phyloP scores from a whole-genome alignment of 345 rosid genomes.

The Lepidium africanum region DNA sequence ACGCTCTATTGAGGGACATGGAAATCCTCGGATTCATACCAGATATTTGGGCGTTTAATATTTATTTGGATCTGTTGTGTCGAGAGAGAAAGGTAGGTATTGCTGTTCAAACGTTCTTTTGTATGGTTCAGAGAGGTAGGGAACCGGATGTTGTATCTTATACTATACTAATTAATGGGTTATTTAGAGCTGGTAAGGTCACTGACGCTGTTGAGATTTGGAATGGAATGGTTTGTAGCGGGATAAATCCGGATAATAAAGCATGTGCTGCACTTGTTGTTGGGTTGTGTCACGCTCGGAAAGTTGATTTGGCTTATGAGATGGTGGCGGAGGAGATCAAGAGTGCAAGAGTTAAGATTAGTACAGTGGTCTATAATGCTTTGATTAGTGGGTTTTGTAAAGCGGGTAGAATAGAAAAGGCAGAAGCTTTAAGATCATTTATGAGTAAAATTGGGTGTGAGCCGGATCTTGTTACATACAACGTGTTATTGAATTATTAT shows the following conservation, averaged over 20 bases:
- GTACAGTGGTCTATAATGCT: slow-evolving; percentile 58
- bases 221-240: slow-evolving; percentile 58
- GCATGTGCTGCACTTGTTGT: slow-evolving; percentile 58
- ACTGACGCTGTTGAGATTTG: slow-evolving; percentile 53
- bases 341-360: slow-evolving; percentile 44
- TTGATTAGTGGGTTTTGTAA: slow-evolving; percentile 79
- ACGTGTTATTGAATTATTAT: slow-evolving; percentile 65
- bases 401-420: slow-evolving; percentile 71
- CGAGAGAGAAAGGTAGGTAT: slow-evolving; percentile 37
- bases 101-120: slow-evolving; percentile 56
- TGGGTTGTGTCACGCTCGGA: slow-evolving; percentile 62
- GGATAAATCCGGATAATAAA: slow-evolving; percentile 52
- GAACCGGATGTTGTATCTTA: slow-evolving; percentile 80
- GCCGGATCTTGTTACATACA: slow-evolving; percentile 78
- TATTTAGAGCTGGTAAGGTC: slow-evolving; percentile 49
- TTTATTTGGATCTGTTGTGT: slow-evolving; percentile 67
- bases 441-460: slow-evolving; percentile 63
- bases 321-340: slow-evolving; percentile 59
- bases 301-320: slow-evolving; percentile 87
- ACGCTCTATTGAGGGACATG: slow-evolving; percentile 59
- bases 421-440: slow-evolving; percentile 54
- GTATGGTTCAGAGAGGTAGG: slow-evolving; percentile 55
- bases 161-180: slow-evolving; percentile 64
- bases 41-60: slow-evolving; percentile 79
- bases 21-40: slow-evolving; percentile 53